Conservation (phyloP, 495 filamentous ascomycete genomes). For the Friedmanniomyces simplex region DNA sequence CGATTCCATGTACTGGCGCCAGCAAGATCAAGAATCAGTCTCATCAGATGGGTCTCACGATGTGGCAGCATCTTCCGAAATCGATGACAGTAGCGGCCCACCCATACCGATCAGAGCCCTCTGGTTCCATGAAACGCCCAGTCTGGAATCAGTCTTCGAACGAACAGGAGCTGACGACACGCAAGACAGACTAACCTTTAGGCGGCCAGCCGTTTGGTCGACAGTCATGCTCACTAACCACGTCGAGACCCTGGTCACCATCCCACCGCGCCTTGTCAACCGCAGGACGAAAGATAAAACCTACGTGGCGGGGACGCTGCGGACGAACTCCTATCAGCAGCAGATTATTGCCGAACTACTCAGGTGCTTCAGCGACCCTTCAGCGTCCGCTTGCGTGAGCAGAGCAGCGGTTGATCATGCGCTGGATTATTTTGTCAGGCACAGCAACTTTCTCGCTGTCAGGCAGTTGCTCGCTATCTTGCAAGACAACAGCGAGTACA, state of each 20-base stretch:
- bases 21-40: background rate
- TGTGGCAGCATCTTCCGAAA: background rate
- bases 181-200: background rate
- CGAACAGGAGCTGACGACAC: background rate
- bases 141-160: background rate
- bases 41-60: background rate
- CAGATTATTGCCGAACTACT: background rate
- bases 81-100: background rate
- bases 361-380: background rate
- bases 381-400: background rate
- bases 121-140: background rate
- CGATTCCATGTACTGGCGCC: background rate
- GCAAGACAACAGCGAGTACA: background rate
- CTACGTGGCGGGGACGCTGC: background rate
- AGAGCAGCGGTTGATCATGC: conserved; percentile 4
- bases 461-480: background rate
- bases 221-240: background rate
- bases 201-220: background rate
- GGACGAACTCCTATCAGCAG: background rate
- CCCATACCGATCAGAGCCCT: background rate
- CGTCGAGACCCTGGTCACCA: background rate
- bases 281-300: background rate
- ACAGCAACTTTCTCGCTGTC: background rate
- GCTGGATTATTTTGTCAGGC: background rate
- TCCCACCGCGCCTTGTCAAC: background rate